A percentile compares a stretch with the other conserved stretches of the same genome.
Conservation (phyloP, 768 basidiomycete species). For the Mycena sanguinolenta region DNA sequence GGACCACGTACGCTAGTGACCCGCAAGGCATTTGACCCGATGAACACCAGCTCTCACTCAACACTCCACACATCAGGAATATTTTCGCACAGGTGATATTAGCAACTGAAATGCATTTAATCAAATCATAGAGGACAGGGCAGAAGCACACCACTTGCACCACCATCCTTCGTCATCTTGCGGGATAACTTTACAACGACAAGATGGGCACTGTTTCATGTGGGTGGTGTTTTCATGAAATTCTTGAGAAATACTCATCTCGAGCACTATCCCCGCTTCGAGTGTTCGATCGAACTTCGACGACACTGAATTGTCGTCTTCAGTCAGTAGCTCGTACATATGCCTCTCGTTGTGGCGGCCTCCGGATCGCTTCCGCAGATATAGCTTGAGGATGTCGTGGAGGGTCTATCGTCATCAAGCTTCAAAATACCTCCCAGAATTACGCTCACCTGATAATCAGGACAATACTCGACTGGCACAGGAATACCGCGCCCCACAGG, state of each 20-base stretch:
- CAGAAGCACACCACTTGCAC: constrained; percentile 5
- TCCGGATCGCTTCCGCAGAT: not conserved
- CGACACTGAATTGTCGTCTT: not conserved
- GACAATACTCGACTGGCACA: not conserved
- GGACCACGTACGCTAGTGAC: too few relatives aligned
- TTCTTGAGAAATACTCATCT: not conserved
- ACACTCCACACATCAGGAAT: too few relatives aligned
- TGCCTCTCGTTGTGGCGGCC: too few relatives aligned
- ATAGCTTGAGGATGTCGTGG: not conserved
- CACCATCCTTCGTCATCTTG: not conserved
- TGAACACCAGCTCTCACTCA: too few relatives aligned
- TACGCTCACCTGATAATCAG: not conserved
- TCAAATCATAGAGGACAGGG: too few relatives aligned
- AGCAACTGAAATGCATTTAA: too few relatives aligned
- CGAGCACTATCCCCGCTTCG: not conserved
- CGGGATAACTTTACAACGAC: too few relatives aligned
- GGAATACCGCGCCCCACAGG: not conserved
- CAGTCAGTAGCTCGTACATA: too few relatives aligned
- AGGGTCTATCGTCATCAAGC: not conserved
- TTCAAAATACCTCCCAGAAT: not conserved
- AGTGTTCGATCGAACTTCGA: not conserved
- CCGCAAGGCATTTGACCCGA: too few relatives aligned
- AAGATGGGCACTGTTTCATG: not conserved
- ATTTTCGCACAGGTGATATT: too few relatives aligned
- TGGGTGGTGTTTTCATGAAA: not conserved